Base-by-base conservation (phyloP, 2,329 filamentous ascomycete genomes). In the Phaeophleospora eucalypticola region DNA sequence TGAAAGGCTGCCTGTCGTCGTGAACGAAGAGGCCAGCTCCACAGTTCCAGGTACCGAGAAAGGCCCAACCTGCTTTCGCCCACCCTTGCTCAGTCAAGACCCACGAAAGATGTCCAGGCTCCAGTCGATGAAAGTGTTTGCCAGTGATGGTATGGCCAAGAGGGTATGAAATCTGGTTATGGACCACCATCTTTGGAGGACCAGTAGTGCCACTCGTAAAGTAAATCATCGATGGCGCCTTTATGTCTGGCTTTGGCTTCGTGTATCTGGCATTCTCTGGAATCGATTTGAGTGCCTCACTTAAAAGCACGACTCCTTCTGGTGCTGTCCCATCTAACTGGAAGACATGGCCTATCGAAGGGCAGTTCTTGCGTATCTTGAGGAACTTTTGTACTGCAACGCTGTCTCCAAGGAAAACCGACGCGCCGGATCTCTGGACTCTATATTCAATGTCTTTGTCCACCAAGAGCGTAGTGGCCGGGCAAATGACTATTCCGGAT, bases 1-100 rank as follows among this genome's bases (percentile, higher is more conserved):
- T 58, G 53, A 71, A 71, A 2, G 68, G 43, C 16, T 56, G 45
- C 7, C 66, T 54, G 49, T 68, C 65, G 41, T 71, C 68, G 51
- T 71, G 61, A 16, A 71, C 58, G 49, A 71, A 71, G 4, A 71
- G 61, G 1, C 61, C 67, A 1, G 68, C 67, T 8, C 68, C 68
- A 43, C 64, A 68, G 41, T 68, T 70, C 67, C 68, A 71, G 1
- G 67, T 56, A 3, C 60, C 63, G 37, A 71, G 66, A 46, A 64
- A 69, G 2, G 68, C 63, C 68, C 68, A 71, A 6, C 65, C 67
- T 34, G 68, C 68, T 58, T 71, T 71, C 3, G 66, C 68, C 68
- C 68, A 71, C 27, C 68, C 68, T 62, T 71, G 68, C 43, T 71
- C 68, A 4, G 67, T 64, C 10, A 69, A 50, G 35, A 69, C 68